Conservation (phyloP, 768 basidiomycete species). For the Pluteus cervinus region DNA sequence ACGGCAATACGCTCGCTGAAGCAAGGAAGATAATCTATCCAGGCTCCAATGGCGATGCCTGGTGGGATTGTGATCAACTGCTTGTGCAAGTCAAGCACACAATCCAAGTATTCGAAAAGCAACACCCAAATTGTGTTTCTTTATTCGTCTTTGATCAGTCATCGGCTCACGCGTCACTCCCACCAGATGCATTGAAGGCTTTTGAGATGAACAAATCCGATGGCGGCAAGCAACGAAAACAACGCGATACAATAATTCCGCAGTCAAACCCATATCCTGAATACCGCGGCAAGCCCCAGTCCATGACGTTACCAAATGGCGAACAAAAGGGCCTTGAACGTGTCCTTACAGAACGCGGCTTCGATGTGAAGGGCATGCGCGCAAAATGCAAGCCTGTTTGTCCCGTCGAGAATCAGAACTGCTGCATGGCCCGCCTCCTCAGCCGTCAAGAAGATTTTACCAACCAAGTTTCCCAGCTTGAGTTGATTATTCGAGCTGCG, state of each 20-base stretch:
- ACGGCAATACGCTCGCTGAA: slow-evolving; percentile 21
- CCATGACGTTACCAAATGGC: slow-evolving; percentile 27
- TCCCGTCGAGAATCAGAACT: slow-evolving; percentile 22
- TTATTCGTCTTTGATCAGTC: slow-evolving; percentile 38
- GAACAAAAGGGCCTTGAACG: slow-evolving; percentile 27
- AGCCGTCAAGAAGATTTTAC: slow-evolving; percentile 34
- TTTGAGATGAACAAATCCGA: slow-evolving; percentile 36
- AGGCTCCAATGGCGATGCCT: slow-evolving; percentile 27
- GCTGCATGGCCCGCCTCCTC: slow-evolving; percentile 31
- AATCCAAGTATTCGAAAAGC: slow-evolving; percentile 29
- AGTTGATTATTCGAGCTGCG: slow-evolving; percentile 20
- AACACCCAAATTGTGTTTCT: slow-evolving; percentile 21
- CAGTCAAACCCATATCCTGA: slow-evolving; percentile 21
- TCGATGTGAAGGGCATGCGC: slow-evolving; percentile 22
- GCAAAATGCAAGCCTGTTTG: slow-evolving; percentile 33
- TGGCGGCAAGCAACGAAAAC: slow-evolving; percentile 29
- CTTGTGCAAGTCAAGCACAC: slow-evolving; percentile 24
- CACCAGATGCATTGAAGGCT: slow-evolving; percentile 32
- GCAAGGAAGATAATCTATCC: slow-evolving; percentile 31
- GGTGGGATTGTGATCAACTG: slow-evolving; percentile 31
- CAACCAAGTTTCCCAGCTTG: slow-evolving; percentile 27
- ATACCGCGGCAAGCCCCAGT: slow-evolving; percentile 21
- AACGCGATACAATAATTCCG: slow-evolving; percentile 32
- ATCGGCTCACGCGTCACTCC: slow-evolving; percentile 31
- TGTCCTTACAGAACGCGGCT: slow-evolving; percentile 32